phyloP scores from a whole-genome alignment of 352 stramenopile genomes.

The Phytopythium montanum region DNA sequence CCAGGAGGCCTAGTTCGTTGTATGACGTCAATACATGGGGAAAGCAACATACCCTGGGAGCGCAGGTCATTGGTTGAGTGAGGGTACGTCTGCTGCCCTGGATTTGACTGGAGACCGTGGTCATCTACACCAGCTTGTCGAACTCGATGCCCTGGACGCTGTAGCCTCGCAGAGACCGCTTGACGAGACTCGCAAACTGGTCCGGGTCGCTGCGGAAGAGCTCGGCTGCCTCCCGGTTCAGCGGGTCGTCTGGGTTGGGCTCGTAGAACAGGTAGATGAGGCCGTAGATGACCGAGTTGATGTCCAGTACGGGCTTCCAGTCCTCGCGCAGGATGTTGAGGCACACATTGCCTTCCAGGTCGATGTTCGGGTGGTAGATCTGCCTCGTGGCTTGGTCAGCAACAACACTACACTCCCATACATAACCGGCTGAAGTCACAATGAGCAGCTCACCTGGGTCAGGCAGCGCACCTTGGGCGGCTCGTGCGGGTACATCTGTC shows the following conservation, averaged over 20 bases:
- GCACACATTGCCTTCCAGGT: constrained; percentile 98
- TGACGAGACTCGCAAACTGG: constrained; percentile 91
- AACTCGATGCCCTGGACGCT: constrained; percentile 82
- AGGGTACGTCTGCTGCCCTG: background rate
- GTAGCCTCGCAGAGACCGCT: constrained; percentile 80
- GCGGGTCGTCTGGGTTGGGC: constrained; percentile 97
- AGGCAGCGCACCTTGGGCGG: constrained; percentile 97
- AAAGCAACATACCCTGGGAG: background rate
- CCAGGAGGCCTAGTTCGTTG: background rate
- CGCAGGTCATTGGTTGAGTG: background rate
- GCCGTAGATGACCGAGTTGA: constrained; percentile 99
- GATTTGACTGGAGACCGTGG: background rate
- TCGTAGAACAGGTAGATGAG: constrained; percentile 99
- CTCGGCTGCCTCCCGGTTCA: constrained; percentile 97
- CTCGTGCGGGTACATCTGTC: constrained; percentile 93
- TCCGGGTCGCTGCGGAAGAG: constrained; percentile 93
- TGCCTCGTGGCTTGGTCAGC: constrained; percentile 13
- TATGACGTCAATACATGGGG: background rate
- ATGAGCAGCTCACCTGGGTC: constrained; percentile 78
- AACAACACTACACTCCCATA: background rate
- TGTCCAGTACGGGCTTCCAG: constrained; percentile 98
- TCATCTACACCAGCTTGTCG: constrained; percentile 68
- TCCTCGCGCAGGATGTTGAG: constrained; percentile 97
- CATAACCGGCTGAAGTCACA: background rate
- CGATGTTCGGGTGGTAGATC: constrained; percentile 99